These are phyloP conservation scores for Boechera divaricarpa DNA, from an alignment of 345 rosid species.

Conservation along the genomic window DNA sequence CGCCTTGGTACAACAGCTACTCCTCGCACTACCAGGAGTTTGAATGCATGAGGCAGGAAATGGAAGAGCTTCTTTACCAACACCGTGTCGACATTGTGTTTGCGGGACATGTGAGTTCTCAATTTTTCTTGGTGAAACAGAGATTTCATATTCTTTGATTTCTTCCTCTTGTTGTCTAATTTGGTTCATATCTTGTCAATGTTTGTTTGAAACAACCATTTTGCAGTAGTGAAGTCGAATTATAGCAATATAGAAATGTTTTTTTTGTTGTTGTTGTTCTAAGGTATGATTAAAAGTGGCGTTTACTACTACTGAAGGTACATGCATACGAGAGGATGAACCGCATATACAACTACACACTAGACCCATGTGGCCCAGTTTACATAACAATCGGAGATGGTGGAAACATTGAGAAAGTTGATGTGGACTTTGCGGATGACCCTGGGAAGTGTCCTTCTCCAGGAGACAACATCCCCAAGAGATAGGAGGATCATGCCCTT, in stretches of 20 bases:
- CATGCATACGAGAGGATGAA: slow-evolving; percentile 95
- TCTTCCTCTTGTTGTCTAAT: not conserved
- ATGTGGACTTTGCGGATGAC: slow-evolving; percentile 75
- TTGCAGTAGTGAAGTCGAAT: not conserved
- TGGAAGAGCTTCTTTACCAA: slow-evolving; percentile 80
- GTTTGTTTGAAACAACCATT: not conserved
- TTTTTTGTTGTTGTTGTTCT: not conserved
- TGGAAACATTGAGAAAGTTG: slow-evolving; percentile 83
- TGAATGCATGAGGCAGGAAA: slow-evolving; percentile 94
- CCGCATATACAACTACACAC: slow-evolving; percentile 71
- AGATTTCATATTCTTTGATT: not conserved
- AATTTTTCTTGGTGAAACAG: not conserved
- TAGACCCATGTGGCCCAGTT: slow-evolving; percentile 78
- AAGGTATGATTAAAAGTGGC: not conserved
- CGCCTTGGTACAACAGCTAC: slow-evolving; percentile 89
- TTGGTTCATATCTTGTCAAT: not conserved
- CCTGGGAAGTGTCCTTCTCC: slow-evolving; percentile 80
- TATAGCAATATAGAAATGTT: slow-evolving; percentile 2
- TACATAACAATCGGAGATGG: slow-evolving; percentile 88
- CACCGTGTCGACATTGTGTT: slow-evolving; percentile 72
- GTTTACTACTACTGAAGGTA: slow-evolving; percentile 52
- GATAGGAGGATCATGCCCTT: slow-evolving; percentile 68
- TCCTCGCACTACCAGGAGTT: slow-evolving; percentile 87
- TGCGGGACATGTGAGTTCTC: slow-evolving; percentile 75
- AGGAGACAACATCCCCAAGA: slow-evolving; percentile 61